phyloP scores from a whole-genome alignment of 2,329 filamentous ascomycete genomes.

The Magnaporthales sp. region DNA sequence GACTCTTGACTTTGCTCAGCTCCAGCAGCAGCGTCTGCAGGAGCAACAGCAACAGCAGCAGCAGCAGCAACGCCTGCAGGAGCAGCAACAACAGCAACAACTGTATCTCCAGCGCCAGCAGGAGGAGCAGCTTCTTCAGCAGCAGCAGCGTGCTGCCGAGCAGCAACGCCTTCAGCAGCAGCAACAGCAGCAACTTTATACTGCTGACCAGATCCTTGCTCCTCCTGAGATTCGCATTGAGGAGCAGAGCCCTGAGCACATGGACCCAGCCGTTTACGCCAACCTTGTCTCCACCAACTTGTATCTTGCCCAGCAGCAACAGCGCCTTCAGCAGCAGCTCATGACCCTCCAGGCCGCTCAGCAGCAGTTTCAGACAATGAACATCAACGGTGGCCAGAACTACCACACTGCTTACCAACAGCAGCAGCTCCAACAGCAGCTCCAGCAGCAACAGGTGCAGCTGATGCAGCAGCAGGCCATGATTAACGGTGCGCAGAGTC shows the following conservation, averaged over 20 bases:
- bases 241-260: conserved; percentile 58
- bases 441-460: conserved; percentile 42
- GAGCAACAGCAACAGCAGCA: not conserved
- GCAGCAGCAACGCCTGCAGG: not conserved
- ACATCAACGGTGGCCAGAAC: conserved; percentile 40
- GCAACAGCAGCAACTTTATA: conserved; percentile 48
- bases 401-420: conserved; percentile 48
- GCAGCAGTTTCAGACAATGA: conserved; percentile 74
- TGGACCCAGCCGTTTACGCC: conserved; percentile 81
- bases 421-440: conserved; percentile 29
- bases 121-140: conserved; percentile 10
- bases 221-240: conserved; percentile 73
- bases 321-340: conserved; percentile 89
- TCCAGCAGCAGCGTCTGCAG: conserved; percentile 2
- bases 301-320: conserved; percentile 89
- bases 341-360: conserved; percentile 74
- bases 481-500: conserved; percentile 37
- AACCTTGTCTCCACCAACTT: conserved; percentile 86
- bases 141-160: not conserved
- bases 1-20: conserved; percentile 8
- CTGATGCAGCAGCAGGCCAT: conserved; percentile 50
- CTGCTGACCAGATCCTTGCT: conserved; percentile 79
- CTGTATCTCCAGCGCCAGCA: conserved; percentile 6
- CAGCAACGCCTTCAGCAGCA: conserved; percentile 7
- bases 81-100: conserved; percentile 10